Conservation (phyloP, 1,284 basidiomycete genomes). For the Tetrapyrgos nigripes region DNA sequence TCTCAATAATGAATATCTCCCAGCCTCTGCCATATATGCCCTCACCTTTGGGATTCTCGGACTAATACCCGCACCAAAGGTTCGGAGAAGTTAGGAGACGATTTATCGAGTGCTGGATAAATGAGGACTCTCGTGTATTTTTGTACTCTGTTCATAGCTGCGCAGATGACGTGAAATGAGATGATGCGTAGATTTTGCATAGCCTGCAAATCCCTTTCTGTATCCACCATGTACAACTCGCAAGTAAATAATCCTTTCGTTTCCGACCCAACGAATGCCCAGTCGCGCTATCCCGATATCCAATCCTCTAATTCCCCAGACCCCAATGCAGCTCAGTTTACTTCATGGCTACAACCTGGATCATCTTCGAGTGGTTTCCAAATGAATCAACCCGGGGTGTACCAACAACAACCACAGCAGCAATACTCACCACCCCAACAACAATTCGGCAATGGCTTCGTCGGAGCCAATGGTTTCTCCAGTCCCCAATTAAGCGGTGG, state of each 20-base stretch:
- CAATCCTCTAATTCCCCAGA: slow-evolving; percentile 31
- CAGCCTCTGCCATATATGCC: slow-evolving; percentile 72
- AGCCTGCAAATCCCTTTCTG: not conserved
- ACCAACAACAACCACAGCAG: slow-evolving; percentile 38
- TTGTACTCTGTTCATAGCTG: not conserved
- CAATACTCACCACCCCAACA: slow-evolving; percentile 14
- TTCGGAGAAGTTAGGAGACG: slow-evolving; percentile 39
- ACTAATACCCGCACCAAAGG: slow-evolving; percentile 66
- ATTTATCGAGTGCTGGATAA: slow-evolving; percentile 5
- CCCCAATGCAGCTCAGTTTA: slow-evolving; percentile 30
- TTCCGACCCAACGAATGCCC: slow-evolving; percentile 48
- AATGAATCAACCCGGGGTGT: slow-evolving; percentile 36
- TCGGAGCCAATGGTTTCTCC: not conserved
- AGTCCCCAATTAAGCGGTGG: slow-evolving; percentile 5
- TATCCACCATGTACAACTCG: slow-evolving; percentile 46
- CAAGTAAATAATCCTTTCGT: slow-evolving; percentile 63
- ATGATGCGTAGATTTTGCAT: no score
- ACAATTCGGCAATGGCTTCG: slow-evolving; percentile 11
- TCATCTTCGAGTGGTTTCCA: slow-evolving; percentile 30
- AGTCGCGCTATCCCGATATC: slow-evolving; percentile 61
- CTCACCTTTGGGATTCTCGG: slow-evolving; percentile 74
- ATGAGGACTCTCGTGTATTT: not conserved
- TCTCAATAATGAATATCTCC: slow-evolving; percentile 10
- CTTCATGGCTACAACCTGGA: slow-evolving; percentile 37
- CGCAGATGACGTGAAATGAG: no score